These are phyloP conservation scores for Cercophora scortea DNA, from an alignment of 495 filamentous ascomycete genomes.

Conservation along the genomic window DNA sequence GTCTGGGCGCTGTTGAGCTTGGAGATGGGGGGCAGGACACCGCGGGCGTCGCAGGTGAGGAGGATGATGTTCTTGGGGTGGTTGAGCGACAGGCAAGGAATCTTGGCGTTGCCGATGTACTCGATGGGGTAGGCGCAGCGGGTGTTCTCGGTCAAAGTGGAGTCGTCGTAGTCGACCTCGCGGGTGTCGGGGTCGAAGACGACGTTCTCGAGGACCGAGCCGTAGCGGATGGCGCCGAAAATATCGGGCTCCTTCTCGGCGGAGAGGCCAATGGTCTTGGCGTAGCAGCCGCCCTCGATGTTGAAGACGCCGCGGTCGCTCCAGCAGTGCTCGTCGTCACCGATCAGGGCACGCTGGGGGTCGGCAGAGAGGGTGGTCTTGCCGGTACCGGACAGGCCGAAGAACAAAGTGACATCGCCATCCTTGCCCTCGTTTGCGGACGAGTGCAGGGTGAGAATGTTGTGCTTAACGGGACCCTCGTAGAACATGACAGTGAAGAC, in stretches of 20 bases:
- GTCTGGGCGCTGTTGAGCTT: slow-evolving; percentile 94
- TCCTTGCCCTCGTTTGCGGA: slow-evolving; percentile 91
- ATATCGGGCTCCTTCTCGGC: slow-evolving; percentile 99
- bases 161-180: slow-evolving; percentile 89
- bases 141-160: slow-evolving; percentile 95
- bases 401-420: slow-evolving; percentile 96
- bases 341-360: slow-evolving; percentile 90
- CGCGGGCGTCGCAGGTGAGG: slow-evolving; percentile 94
- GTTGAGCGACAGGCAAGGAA: slow-evolving; percentile 77
- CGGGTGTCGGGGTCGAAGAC: slow-evolving; percentile 90
- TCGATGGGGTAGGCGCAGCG: slow-evolving; percentile 98
- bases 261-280: slow-evolving; percentile 96
- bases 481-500: slow-evolving; percentile 99
- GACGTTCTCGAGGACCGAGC: slow-evolving; percentile 95
- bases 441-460: slow-evolving; percentile 94
- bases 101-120: slow-evolving; percentile 97
- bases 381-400: slow-evolving; percentile 95
- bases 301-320: slow-evolving; percentile 95
- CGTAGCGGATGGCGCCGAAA: slow-evolving; percentile 91
- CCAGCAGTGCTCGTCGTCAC: slow-evolving; percentile 99
- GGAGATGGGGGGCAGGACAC: slow-evolving; percentile 94
- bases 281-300: slow-evolving; percentile 99
- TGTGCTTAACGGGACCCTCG: slow-evolving; percentile 99
- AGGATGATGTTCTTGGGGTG: slow-evolving; percentile 98
- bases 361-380: slow-evolving; percentile 98